These are phyloP conservation scores for Kitagawia praeruptora DNA, from an alignment of 129 eudicot genomes.

Conservation along the genomic window DNA sequence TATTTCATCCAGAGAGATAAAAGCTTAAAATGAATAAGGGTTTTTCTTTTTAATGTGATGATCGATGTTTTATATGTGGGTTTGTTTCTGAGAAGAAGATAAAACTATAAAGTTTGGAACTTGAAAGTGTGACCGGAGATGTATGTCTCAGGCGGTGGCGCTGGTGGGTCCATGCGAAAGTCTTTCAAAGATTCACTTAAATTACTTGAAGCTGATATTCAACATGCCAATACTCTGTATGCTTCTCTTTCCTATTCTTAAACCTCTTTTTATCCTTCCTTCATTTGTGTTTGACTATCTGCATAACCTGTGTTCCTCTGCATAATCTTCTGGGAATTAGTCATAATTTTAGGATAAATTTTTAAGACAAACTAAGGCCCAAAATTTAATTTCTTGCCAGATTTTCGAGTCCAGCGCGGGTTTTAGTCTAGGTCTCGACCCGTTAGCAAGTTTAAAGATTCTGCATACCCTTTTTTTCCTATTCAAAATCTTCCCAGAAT, in stretches of 20 bases:
- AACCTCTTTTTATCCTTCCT: background rate
- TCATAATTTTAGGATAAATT: background rate
- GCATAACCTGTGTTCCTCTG: background rate
- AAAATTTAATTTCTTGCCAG: background rate
- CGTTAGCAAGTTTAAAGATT: background rate
- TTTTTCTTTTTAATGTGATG: background rate
- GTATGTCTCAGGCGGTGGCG: constrained; percentile 23
- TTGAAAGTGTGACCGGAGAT: constrained; percentile 19
- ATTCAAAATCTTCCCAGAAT: background rate
- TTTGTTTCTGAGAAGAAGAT: constrained; percentile 14
- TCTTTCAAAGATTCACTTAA: constrained; percentile 80
- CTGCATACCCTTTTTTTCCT: background rate
- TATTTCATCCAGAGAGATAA: background rate
- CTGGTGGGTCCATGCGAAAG: constrained; percentile 46
- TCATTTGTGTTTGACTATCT: background rate
- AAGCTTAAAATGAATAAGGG: background rate
- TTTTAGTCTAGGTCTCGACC: no score
- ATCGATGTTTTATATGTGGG: background rate
- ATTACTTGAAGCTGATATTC: constrained; percentile 80
- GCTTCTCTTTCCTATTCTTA: background rate
- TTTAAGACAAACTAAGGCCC: background rate
- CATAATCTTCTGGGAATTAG: background rate
- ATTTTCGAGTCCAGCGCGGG: no score
- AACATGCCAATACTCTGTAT: constrained; percentile 73
- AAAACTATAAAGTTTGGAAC: background rate